Percentiles rank a stretch among this genome's conserved stretches.
Conservation (phyloP, 176 grass and related monocot genomes). For the Oryza meridionalis region DNA sequence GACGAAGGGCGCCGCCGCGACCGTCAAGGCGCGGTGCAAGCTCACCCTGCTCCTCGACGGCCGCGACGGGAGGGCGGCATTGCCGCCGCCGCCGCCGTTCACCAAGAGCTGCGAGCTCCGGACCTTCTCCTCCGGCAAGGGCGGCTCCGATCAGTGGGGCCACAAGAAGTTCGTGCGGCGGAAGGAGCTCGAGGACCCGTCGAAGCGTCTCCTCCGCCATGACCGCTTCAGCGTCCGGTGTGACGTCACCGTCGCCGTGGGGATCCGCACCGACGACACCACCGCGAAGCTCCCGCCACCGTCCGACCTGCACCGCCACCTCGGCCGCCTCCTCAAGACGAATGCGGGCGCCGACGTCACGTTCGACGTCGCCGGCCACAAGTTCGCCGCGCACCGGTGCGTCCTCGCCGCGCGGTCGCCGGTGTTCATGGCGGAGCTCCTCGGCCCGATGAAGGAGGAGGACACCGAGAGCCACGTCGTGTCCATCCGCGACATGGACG, state of each 20-base stretch:
- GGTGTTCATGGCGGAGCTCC: conserved; percentile 37
- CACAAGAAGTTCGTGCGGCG: conserved; percentile 2
- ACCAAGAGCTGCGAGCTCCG: not conserved
- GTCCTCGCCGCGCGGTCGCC: conserved; percentile 44
- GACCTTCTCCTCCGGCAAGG: conserved; percentile 30
- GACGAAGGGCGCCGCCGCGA: no score
- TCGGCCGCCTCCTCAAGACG: not conserved
- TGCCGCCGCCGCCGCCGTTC: not conserved
- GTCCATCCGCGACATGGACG: conserved; percentile 30
- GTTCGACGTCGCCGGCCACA: not conserved
- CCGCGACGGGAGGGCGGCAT: not conserved
- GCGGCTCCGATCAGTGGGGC: not conserved
- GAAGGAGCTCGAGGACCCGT: conserved; percentile 5
- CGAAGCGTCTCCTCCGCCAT: not conserved
- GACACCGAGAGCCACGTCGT: not conserved
- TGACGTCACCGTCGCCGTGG: not conserved
- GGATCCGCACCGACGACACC: not conserved
- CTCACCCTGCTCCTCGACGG: not conserved
- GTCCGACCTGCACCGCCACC: conserved; percentile 20
- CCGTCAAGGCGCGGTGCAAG: not conserved
- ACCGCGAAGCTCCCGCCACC: not conserved
- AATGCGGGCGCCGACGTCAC: not conserved
- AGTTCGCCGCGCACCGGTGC: not conserved
- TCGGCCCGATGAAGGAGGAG: conserved; percentile 1
- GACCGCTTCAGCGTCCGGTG: not conserved